These are phyloP conservation scores for Hondaea fermentalgiana DNA, from an alignment of 108 stramenopile species.

Conservation along the genomic window DNA sequence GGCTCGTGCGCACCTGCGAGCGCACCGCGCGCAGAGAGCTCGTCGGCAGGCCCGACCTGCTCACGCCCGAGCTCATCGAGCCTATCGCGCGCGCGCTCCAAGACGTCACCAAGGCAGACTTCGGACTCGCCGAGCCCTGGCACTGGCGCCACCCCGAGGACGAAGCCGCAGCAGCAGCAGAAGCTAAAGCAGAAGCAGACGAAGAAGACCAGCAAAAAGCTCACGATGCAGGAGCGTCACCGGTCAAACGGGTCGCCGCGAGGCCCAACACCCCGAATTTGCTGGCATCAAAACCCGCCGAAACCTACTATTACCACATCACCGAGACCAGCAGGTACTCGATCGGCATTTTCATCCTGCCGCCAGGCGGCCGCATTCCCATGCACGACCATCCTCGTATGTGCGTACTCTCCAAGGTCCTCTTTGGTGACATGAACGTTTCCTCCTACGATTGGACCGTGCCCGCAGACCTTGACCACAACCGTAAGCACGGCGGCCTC, in stretches of 20 bases:
- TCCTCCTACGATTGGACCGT: slow-evolving; percentile 58
- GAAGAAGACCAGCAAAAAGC: too few relatives aligned
- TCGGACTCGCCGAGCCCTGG: not conserved
- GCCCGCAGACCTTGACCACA: slow-evolving; percentile 14
- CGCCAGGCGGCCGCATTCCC: slow-evolving; percentile 72
- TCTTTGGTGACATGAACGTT: slow-evolving; percentile 73
- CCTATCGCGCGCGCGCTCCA: not conserved
- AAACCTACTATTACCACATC: slow-evolving; percentile 60
- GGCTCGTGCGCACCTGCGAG: not conserved
- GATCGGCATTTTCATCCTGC: slow-evolving; percentile 82
- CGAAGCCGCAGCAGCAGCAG: not conserved
- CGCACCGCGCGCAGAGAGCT: not conserved
- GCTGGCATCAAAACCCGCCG: not conserved
- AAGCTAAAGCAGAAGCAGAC: not conserved
- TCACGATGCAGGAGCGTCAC: not conserved
- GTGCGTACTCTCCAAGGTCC: slow-evolving; percentile 73
- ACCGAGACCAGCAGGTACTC: slow-evolving; percentile 64
- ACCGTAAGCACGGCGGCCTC: not conserved
- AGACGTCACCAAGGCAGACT: not conserved
- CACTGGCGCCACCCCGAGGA: not conserved
- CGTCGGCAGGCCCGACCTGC: not conserved
- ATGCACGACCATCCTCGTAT: slow-evolving; percentile 88
- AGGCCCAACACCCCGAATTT: not conserved
- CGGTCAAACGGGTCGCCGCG: not conserved
- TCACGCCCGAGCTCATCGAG: not conserved